Conservation (phyloP, 2,329 filamentous ascomycete genomes). For the Colletotrichum sp. region DNA sequence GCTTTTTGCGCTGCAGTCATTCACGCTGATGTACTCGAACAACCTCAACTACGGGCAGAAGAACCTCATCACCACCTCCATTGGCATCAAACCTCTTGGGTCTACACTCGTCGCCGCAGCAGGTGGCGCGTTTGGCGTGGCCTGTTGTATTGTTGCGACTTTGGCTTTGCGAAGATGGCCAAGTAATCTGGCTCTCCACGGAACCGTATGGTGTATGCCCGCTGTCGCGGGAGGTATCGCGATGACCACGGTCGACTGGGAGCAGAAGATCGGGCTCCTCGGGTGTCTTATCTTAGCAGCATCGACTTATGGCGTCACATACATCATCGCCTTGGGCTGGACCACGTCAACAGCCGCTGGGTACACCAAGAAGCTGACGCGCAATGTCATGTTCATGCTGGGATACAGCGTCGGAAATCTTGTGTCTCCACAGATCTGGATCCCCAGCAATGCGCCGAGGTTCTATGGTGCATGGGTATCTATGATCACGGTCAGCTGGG, state of each 20-base stretch:
- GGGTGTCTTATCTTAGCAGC: constrained; percentile 34
- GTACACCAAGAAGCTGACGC: constrained; percentile 48
- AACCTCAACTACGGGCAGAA: constrained; percentile 44
- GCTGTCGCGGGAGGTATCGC: constrained; percentile 32
- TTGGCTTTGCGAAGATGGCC: constrained; percentile 34
- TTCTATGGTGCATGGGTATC: constrained; percentile 36
- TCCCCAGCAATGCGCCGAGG: constrained; percentile 28
- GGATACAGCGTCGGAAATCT: constrained; percentile 40
- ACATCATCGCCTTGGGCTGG: constrained; percentile 40
- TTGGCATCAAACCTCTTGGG: constrained; percentile 39
- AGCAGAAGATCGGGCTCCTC: constrained; percentile 30
- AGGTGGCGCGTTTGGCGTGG: constrained; percentile 37
- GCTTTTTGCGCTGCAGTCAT: constrained; percentile 33
- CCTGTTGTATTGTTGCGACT: constrained; percentile 34
- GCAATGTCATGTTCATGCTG: constrained; percentile 42
- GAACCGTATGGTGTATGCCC: constrained; percentile 33
- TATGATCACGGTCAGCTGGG: constrained; percentile 36
- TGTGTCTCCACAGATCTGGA: constrained; percentile 41
- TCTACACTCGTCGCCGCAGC: constrained; percentile 44
- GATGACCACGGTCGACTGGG: constrained; percentile 34
- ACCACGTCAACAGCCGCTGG: constrained; percentile 39
- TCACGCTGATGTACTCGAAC: constrained; percentile 39
- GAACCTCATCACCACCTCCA: constrained; percentile 36
- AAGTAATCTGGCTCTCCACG: constrained; percentile 33
- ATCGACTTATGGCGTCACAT: constrained; percentile 36